Base-by-base conservation (phyloP, 768 basidiomycete species). In the Steccherinum ochraceum region DNA sequence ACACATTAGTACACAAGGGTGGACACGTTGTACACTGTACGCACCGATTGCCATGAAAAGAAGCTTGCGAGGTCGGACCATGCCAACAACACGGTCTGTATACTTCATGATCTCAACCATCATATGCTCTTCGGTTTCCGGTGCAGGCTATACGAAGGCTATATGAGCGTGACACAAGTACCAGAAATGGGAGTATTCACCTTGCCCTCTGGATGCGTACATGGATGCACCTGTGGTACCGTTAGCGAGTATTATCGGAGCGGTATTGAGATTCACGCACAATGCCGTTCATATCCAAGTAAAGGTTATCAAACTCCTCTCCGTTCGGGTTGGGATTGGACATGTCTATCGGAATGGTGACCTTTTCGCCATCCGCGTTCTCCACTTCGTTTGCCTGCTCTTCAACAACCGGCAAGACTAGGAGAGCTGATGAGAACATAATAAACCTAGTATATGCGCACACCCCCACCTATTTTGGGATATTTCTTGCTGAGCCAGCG, bases 271-370 rank as follows among this genome's bases (percentile, higher is more conserved):
- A 24, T 41, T n/a, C 19, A 72, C 86, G 57, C 58, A 92, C 96
- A 66, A 98, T 98, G 58, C 92, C 96, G 67, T 99, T 99, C 96
- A 99, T 98, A 65, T 99, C 95, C 40, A 99, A 76, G 67, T 99
- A 99, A 43, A 99, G 73, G 66, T 91, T 93, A 72, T 99, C 96
- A 58, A 94, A 92, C 71, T 99, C 96, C 52, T 77, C 74, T 21
- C 87, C 92, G 65, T 99, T 99, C n/a, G 96, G 96, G 67, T 99
- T 99, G 25, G 88, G 77, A 30, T 72, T 64, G 24, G 80, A 71
- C 55, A 88, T 91, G 66, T 93, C 87, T 42, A 95, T 69, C 10
- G 93, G 93, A 50, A 91, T 75, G 25, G 76, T 72, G 46, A 89
- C 72, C 23, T 75, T 76, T 63, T 80, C 70, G 56, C 87, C 93